Evolutionary conservation across 441 rosid species (phyloP).

Genomic region (Aleurites moluccanus): DNA sequence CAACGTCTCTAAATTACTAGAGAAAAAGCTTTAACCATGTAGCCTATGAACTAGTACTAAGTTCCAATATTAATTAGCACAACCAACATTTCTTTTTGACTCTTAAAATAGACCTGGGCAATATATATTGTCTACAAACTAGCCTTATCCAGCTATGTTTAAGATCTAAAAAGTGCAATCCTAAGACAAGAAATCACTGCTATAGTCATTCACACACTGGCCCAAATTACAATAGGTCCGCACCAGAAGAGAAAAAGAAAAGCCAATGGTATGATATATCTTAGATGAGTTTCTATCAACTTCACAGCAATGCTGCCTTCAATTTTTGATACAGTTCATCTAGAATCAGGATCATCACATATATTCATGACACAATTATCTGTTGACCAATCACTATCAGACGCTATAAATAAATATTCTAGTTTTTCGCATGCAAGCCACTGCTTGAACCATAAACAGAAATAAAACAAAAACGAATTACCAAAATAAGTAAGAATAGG

Average conservation of each 20-base stretch:
- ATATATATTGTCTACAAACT: neutral
- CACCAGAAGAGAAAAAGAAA: neutral
- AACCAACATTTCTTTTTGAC: neutral
- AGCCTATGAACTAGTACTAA: neutral
- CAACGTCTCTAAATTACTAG: neutral
- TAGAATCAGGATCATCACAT: neutral
- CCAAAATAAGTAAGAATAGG: too few relatives aligned
- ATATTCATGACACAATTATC: neutral
- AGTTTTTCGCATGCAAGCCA: neutral
- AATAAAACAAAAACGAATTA: too few relatives aligned
- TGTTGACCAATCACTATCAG: neutral
- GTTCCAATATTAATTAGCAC: neutral
- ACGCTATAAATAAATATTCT: neutral
- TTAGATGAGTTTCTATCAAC: neutral
- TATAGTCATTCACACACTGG: neutral
- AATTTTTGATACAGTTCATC: neutral
- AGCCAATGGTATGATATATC: neutral
- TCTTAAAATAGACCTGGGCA: neutral
- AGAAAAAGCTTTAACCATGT: neutral
- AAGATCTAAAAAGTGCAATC: neutral
- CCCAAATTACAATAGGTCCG: neutral
- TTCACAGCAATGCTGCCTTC: neutral
- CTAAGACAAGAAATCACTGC: neutral
- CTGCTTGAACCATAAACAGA: neutral
- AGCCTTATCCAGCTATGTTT: neutral